phyloP scores from a whole-genome alignment of 164 flowering plant species.

The Aristolochia contorta region DNA sequence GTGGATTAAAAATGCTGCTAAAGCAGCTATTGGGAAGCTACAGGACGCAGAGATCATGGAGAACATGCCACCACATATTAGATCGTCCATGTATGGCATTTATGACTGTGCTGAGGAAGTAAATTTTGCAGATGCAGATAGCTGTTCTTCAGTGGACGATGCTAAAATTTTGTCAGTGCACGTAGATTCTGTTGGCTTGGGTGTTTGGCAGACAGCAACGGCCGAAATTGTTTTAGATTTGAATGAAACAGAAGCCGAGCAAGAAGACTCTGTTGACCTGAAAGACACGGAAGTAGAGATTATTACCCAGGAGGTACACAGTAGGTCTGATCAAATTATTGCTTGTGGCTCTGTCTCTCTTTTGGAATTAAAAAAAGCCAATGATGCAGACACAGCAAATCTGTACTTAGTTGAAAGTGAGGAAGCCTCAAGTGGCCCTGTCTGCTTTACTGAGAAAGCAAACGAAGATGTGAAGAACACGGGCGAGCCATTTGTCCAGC shows the following conservation, averaged over 20 bases:
- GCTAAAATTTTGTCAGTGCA: background rate
- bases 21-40: conserved; percentile 32
- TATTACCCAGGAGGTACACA: too few species aligned
- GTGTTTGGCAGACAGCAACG: conserved; percentile 6
- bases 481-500: background rate
- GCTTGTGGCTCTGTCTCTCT: background rate
- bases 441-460: too few species aligned
- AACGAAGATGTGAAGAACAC: background rate
- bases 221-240: background rate
- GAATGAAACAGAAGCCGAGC: too few species aligned
- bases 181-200: conserved; percentile 7
- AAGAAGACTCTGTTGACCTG: too few species aligned
- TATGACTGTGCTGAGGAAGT: conserved; percentile 7
- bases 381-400: background rate
- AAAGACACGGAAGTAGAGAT: too few species aligned
- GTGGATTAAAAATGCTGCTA: conserved; percentile 33
- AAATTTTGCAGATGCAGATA: conserved; percentile 1
- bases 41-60: conserved; percentile 22
- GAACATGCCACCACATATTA: background rate
- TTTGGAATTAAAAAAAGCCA: background rate
- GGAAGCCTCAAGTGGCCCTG: background rate
- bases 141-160: too few species aligned
- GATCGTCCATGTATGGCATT: conserved; percentile 3
- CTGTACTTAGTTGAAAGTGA: background rate
- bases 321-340: background rate